Conservation (phyloP, 805 yeast genomes). For the Yarrowia bubula region DNA sequence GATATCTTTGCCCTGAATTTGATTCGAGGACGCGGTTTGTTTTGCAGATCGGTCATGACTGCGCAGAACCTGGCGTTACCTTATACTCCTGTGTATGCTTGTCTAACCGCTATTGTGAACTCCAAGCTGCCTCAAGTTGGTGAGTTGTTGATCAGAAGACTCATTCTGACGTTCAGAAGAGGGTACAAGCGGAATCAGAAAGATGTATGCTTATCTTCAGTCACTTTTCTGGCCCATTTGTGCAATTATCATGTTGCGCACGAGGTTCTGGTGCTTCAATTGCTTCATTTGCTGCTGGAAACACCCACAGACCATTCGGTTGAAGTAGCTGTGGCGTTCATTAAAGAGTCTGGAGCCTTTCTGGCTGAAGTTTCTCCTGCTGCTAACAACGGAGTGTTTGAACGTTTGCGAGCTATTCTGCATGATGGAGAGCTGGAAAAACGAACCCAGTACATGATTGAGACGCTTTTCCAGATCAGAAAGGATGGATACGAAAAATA, state of each 20-base stretch:
- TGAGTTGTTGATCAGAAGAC: conserved; percentile 50
- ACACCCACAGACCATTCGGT: conserved; percentile 56
- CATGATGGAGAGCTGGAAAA: conserved; percentile 52
- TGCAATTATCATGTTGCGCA: conserved; percentile 61
- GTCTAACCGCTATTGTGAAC: conserved; percentile 59
- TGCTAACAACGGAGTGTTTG: conserved; percentile 54
- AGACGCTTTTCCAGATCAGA: conserved; percentile 52
- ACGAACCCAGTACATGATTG: conserved; percentile 49
- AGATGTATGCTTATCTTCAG: conserved; percentile 44
- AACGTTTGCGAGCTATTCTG: conserved; percentile 57
- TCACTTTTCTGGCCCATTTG: conserved; percentile 58
- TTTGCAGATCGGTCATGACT: conserved; percentile 57
- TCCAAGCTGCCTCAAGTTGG: conserved; percentile 71
- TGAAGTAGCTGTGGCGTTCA: conserved; percentile 51
- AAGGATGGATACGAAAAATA: conserved; percentile 45
- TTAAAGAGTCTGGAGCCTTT: conserved; percentile 53
- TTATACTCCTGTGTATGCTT: conserved; percentile 52
- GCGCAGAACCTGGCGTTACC: conserved; percentile 47
- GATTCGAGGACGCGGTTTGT: conserved; percentile 57
- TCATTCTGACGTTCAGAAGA: conserved; percentile 57
- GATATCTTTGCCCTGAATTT: conserved; percentile 59
- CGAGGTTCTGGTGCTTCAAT: conserved; percentile 53
- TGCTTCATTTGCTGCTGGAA: conserved; percentile 48
- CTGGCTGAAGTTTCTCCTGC: conserved; percentile 46
- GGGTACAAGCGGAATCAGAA: conserved; percentile 51